These are phyloP conservation scores for Xylariaceae sp. DNA, from an alignment of 2,329 filamentous ascomycete genomes.

Conservation along the genomic window DNA sequence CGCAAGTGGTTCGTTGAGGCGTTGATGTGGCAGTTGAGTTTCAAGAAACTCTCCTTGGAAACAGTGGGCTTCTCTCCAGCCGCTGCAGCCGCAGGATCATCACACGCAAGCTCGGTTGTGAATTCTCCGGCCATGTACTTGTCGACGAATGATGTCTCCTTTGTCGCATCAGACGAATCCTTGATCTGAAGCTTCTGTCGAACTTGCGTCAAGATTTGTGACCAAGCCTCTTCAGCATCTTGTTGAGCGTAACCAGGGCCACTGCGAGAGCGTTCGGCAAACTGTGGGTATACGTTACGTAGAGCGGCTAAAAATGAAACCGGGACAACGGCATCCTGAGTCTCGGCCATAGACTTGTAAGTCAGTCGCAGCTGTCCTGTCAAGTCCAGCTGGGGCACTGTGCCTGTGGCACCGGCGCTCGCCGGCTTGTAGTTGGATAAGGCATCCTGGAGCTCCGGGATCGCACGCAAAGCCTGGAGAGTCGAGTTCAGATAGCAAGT, in stretches of 20 bases:
- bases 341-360: conserved; percentile 85
- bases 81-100: conserved; percentile 72
- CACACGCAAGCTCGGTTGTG: conserved; percentile 71
- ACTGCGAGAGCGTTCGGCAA: conserved; percentile 80
- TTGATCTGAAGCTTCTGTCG: conserved; percentile 69
- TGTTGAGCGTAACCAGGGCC: conserved; percentile 91
- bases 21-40: conserved; percentile 94
- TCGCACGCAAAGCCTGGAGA: conserved; percentile 79
- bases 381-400: conserved; percentile 60
- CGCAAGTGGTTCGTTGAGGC: conserved; percentile 80
- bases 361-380: conserved; percentile 73
- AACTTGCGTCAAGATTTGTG: conserved; percentile 82
- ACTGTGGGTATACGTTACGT: conserved; percentile 78
- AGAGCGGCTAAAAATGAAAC: conserved; percentile 77
- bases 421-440: conserved; percentile 53
- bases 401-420: conserved; percentile 22
- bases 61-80: conserved; percentile 64
- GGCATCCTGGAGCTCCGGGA: conserved; percentile 84
- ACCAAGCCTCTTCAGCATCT: conserved; percentile 97
- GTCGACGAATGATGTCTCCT: conserved; percentile 71
- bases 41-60: conserved; percentile 73
- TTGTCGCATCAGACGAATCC: conserved; percentile 35
- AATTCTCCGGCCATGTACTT: conserved; percentile 85
- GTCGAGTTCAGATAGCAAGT: conserved; percentile 99
- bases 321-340: conserved; percentile 80